Conservation (phyloP, 495 filamentous ascomycete genomes). For the Bacidia gigantensis region DNA sequence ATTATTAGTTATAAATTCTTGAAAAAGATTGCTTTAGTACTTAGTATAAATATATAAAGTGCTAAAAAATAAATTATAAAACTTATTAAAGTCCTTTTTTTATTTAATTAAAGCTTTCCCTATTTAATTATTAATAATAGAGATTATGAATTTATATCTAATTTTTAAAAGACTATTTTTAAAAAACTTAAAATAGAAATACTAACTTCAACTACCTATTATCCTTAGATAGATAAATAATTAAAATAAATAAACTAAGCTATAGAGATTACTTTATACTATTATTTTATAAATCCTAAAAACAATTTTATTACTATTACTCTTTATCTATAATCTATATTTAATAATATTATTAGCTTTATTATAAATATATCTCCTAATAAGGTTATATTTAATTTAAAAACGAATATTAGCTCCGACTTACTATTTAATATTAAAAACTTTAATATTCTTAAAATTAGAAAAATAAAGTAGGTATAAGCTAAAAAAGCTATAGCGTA, state of each 20-base stretch:
- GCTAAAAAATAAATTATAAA: not conserved
- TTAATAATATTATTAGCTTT: not conserved
- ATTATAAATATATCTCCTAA: not conserved
- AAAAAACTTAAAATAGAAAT: not conserved
- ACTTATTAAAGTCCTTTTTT: not conserved
- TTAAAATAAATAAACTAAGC: not conserved
- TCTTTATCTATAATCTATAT: not conserved
- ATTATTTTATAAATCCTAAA: no score
- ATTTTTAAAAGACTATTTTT: not conserved
- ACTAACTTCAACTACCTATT: not conserved
- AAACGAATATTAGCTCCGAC: not conserved
- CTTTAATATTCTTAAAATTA: no score
- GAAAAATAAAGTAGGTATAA: not conserved
- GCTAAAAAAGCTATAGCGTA: not conserved
- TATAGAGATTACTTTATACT: conserved; percentile 1
- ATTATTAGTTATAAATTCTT: not conserved
- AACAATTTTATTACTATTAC: not conserved
- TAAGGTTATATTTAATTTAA: not conserved
- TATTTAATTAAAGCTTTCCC: not conserved
- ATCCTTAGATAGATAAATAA: not conserved
- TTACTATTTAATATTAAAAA: not conserved
- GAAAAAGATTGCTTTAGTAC: not conserved
- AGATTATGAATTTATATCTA: not conserved
- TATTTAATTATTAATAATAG: not conserved
- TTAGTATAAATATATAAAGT: not conserved